These are phyloP conservation scores for Garcia nutans DNA, from an alignment of 345 rosid species.

Conservation along the genomic window DNA sequence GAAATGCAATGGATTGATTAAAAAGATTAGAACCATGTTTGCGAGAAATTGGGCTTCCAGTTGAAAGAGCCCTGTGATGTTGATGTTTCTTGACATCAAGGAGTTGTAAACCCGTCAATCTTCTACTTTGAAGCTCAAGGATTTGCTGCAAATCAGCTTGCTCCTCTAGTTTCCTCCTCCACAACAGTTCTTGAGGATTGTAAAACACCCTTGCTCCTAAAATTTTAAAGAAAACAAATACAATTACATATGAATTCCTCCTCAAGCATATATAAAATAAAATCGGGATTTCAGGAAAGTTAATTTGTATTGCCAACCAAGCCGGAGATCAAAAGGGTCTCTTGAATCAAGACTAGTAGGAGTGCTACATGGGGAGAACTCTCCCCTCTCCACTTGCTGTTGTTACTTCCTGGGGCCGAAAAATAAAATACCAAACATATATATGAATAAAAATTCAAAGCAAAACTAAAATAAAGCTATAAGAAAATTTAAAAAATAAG, in stretches of 20 bases:
- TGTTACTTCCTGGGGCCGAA: conserved; percentile 64
- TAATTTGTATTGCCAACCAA: conserved; percentile 45
- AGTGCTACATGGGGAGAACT: conserved; percentile 57
- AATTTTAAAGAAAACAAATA: conserved; percentile 2
- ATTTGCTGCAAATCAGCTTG: conserved; percentile 85
- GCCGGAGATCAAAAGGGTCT: conserved; percentile 57
- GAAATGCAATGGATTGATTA: conserved; percentile 44
- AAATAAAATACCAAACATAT: neutral
- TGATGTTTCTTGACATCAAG: conserved; percentile 56
- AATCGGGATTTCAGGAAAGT: too few relatives aligned
- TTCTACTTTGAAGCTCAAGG: conserved; percentile 71
- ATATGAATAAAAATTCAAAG: conserved; percentile 5
- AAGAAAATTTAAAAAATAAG: too few relatives aligned
- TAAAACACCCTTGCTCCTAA: conserved; percentile 65
- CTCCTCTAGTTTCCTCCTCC: conserved; percentile 72
- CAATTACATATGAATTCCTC: neutral
- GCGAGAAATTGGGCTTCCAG: conserved; percentile 54
- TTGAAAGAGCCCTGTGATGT: conserved; percentile 55
- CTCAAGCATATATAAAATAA: too few relatives aligned
- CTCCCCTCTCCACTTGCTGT: conserved; percentile 72
- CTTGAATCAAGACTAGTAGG: conserved; percentile 60
- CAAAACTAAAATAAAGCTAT: conserved; percentile 12
- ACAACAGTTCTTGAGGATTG: conserved; percentile 53
- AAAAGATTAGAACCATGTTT: conserved; percentile 50
- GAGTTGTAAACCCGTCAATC: conserved; percentile 70